A percentile compares a stretch with the other conserved stretches of the same genome.
Conservation (phyloP, 2,329 filamentous ascomycete species). For the Bimuria novae-zelandiae region DNA sequence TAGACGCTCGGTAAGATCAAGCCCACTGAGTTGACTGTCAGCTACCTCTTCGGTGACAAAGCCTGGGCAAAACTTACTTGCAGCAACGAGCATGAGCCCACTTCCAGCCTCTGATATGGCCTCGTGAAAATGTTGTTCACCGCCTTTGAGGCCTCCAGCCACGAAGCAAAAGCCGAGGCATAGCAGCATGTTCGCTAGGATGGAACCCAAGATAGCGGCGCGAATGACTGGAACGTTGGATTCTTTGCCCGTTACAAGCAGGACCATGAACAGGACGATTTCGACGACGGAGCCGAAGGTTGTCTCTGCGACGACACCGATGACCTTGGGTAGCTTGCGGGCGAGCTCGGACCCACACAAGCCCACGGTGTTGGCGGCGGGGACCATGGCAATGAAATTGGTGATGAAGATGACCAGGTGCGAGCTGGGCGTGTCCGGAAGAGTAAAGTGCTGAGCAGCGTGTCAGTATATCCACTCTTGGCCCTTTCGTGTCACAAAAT, state of each 20-base stretch:
- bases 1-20: conserved; percentile 57
- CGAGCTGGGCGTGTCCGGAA: conserved; percentile 49
- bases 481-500: not conserved
- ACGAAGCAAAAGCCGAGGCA: conserved; percentile 83
- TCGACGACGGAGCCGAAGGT: conserved; percentile 76
- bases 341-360: conserved; percentile 75
- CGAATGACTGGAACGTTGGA: conserved; percentile 71
- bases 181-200: conserved; percentile 79
- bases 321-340: conserved; percentile 74
- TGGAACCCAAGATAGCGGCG: conserved; percentile 81
- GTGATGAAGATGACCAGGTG: conserved; percentile 70
- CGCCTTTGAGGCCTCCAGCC: conserved; percentile 69
- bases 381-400: conserved; percentile 78
- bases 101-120: conserved; percentile 79
- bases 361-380: conserved; percentile 74
- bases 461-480: conserved; percentile 13
- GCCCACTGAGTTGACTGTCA: conserved; percentile 45
- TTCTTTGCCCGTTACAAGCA: conserved; percentile 59
- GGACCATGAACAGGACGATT: conserved; percentile 79
- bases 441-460: conserved; percentile 53
- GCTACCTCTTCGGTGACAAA: conserved; percentile 44
- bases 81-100: conserved; percentile 77
- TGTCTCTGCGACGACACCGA: conserved; percentile 65
- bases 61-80: conserved; percentile 50
- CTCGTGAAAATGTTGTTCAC: conserved; percentile 73